These are phyloP conservation scores for Ramularia endophylla DNA, from an alignment of 2,329 filamentous ascomycete species.

Conservation along the genomic window DNA sequence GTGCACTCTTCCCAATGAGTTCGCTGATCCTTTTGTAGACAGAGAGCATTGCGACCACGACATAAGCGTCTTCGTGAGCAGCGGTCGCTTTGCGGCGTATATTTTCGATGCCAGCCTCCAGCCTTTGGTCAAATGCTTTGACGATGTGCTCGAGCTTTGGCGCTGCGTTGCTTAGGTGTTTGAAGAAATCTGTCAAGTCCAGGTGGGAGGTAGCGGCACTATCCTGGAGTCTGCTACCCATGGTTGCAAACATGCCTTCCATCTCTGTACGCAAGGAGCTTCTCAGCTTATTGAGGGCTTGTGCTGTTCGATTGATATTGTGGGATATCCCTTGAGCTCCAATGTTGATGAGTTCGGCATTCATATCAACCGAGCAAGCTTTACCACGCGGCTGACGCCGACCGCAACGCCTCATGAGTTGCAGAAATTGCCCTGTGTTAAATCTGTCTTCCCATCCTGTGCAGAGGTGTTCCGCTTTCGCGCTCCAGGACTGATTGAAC, in stretches of 20 bases:
- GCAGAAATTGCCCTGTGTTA: constrained; percentile 2
- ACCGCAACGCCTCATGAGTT: constrained; percentile 2
- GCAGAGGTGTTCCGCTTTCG: not conserved
- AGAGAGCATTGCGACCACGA: constrained; percentile 13
- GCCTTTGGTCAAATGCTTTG: not conserved
- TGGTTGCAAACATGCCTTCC: no score
- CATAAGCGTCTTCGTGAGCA: constrained; percentile 5
- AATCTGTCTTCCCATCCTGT: not conserved
- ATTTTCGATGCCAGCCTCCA: not conserved
- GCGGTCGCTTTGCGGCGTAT: not conserved
- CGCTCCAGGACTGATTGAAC: not conserved
- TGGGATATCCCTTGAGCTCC: not conserved
- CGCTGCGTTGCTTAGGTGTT: not conserved
- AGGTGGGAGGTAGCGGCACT: not conserved
- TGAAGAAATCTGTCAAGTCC: not conserved
- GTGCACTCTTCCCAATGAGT: constrained; percentile 5
- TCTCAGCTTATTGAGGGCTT: not conserved
- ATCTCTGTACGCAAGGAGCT: not conserved
- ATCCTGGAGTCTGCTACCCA: no score
- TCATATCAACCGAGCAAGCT: constrained; percentile 2
- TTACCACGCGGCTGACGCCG: not conserved
- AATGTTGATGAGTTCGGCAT: constrained; percentile 1
- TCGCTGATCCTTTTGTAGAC: constrained; percentile 10
- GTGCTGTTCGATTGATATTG: not conserved
- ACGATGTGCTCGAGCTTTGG: not conserved